Evolutionary conservation across 495 filamentous ascomycete species (phyloP).

Genomic region (Neurospora discreta): DNA sequence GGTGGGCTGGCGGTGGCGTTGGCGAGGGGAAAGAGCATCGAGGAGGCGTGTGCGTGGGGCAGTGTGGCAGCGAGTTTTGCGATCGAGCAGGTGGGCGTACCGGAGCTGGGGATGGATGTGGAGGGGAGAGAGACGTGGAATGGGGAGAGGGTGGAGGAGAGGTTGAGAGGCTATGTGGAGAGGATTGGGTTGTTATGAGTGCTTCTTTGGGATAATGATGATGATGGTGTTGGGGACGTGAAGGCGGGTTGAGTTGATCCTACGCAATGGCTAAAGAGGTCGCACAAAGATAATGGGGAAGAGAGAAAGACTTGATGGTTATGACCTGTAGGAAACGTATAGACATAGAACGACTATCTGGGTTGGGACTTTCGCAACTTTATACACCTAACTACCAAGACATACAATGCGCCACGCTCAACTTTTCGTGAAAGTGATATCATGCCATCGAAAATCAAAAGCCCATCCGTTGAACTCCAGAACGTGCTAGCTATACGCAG

Average conservation of each 20-base stretch:
- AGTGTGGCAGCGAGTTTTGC: constrained; percentile 86
- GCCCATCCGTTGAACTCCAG: not conserved
- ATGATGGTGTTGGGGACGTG: not conserved
- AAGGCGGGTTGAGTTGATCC: not conserved
- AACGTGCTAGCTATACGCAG: not conserved
- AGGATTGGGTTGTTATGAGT: constrained; percentile 1
- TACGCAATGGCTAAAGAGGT: not conserved
- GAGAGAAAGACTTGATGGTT: not conserved
- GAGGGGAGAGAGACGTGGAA: constrained; percentile 70
- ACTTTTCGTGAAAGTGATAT: not conserved
- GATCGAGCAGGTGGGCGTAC: constrained; percentile 88
- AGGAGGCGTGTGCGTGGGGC: constrained; percentile 64
- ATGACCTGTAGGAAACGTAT: not conserved
- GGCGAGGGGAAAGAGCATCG: constrained; percentile 48
- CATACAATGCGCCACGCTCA: not conserved
- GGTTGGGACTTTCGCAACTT: not conserved
- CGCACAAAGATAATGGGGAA: not conserved
- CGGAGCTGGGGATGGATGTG: constrained; percentile 40
- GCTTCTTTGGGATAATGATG: not conserved
- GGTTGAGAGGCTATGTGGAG: constrained; percentile 40
- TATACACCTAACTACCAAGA: not conserved
- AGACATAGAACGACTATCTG: not conserved
- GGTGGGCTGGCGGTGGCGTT: constrained; percentile 73
- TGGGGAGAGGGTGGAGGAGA: constrained; percentile 41
- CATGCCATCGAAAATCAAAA: not conserved